Percentiles rank a stretch among this genome's conserved stretches.
phyloP scores from a whole-genome alignment of 108 stramenopile species.

The Cyclotella sp. region DNA sequence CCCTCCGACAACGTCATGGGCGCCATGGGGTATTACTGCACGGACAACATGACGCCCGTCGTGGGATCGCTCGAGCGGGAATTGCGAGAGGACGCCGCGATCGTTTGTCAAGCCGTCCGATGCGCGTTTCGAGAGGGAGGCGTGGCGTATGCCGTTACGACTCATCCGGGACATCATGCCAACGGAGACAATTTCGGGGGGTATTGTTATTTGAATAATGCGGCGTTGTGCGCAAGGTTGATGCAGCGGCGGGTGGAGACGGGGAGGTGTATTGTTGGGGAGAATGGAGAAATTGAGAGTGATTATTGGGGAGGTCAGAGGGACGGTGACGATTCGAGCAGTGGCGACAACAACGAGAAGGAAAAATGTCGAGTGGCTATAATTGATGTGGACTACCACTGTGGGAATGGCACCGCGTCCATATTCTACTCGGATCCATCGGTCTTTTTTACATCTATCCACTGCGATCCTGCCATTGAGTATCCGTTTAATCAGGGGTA shows the following conservation, averaged over 20 bases:
- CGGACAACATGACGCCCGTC: constrained; percentile 73
- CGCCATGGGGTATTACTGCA: constrained; percentile 80
- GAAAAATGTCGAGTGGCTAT: constrained; percentile 58
- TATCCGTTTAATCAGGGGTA: constrained; percentile 88
- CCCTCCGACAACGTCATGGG: constrained; percentile 77
- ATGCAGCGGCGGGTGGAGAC: constrained; percentile 48
- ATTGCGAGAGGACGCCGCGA: constrained; percentile 61
- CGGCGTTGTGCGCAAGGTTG: constrained; percentile 61
- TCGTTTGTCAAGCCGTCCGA: constrained; percentile 57
- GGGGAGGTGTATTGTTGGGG: constrained; percentile 7
- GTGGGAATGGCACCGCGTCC: constrained; percentile 81
- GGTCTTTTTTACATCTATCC: constrained; percentile 73
- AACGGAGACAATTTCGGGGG: constrained; percentile 80
- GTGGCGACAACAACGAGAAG: constrained; percentile 37
- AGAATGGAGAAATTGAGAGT: background rate
- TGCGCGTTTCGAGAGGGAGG: constrained; percentile 19
- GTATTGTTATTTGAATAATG: constrained; percentile 86
- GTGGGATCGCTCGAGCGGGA: constrained; percentile 59
- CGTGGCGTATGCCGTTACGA: constrained; percentile 69
- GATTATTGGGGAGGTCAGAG: constrained; percentile 27
- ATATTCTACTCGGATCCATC: constrained; percentile 75
- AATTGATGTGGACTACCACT: constrained; percentile 76
- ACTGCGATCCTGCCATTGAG: constrained; percentile 81
- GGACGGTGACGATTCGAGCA: constrained; percentile 13
- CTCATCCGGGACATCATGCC: constrained; percentile 88